Percentiles rank a stretch among this genome's conserved stretches.
These are phyloP conservation scores for Tuber borchii DNA, from an alignment of 495 filamentous ascomycete genomes.

Conservation along the genomic window DNA sequence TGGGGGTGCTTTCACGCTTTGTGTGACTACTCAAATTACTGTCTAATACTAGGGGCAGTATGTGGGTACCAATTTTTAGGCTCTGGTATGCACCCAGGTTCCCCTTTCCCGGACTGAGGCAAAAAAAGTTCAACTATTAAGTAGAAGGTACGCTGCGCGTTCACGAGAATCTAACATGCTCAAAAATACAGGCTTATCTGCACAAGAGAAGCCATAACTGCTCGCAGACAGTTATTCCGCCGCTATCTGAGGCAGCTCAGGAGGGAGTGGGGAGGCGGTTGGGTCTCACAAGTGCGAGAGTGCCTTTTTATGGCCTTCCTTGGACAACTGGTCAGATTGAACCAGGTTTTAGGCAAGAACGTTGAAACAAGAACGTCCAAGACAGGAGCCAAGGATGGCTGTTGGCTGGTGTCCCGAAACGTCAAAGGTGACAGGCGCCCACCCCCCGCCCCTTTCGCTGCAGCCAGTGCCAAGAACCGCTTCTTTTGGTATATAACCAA, in stretches of 20 bases:
- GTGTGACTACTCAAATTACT: no score
- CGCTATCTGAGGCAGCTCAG: not conserved
- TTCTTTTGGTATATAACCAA: not conserved
- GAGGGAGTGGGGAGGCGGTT: not conserved
- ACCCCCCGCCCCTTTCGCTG: not conserved
- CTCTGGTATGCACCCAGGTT: not conserved
- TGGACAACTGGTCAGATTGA: not conserved
- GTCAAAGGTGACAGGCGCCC: constrained; percentile 1
- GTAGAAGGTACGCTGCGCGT: not conserved
- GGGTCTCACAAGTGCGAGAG: not conserved
- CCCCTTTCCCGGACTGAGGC: not conserved
- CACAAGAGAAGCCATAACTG: not conserved
- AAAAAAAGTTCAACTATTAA: not conserved
- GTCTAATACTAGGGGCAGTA: not conserved
- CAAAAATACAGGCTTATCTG: not conserved
- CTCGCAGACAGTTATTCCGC: not conserved
- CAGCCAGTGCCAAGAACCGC: not conserved
- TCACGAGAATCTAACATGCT: not conserved
- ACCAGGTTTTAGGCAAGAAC: not conserved
- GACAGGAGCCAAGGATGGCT: not conserved
- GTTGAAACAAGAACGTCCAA: not conserved
- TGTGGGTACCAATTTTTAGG: not conserved
- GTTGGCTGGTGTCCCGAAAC: not conserved
- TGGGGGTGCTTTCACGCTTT: no score
- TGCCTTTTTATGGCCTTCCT: not conserved